A percentile compares a stretch with the other conserved stretches of the same genome.
phyloP scores from a whole-genome alignment of 2,329 filamentous ascomycete genomes.

The Aulographum hederae region DNA sequence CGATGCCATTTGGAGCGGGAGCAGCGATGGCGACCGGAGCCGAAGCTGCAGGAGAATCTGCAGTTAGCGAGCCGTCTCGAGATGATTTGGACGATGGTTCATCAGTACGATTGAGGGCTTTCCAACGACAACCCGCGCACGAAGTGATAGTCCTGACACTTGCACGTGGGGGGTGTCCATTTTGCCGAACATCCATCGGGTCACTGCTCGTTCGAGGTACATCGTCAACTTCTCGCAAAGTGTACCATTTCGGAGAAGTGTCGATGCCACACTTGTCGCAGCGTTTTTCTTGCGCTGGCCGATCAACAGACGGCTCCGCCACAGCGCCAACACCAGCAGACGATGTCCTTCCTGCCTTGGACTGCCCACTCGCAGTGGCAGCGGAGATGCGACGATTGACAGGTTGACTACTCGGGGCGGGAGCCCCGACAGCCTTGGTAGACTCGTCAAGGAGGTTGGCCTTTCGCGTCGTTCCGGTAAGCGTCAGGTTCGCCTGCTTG shows the following conservation, averaged over 20 bases:
- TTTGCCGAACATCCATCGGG: neutral
- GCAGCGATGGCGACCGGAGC: too few species aligned
- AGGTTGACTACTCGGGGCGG: too few species aligned
- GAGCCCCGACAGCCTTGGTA: slow-evolving; percentile 28
- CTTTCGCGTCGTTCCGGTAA: slow-evolving; percentile 86
- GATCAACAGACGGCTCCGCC: slow-evolving; percentile 12
- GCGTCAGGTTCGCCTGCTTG: slow-evolving; percentile 80
- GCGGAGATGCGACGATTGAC: slow-evolving; percentile 23
- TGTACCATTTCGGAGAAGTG: slow-evolving; percentile 45
- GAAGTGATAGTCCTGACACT: neutral
- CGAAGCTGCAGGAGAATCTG: too few species aligned
- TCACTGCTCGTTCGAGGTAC: neutral
- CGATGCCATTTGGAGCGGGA: neutral
- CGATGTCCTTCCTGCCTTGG: slow-evolving; percentile 11
- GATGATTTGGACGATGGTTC: neutral
- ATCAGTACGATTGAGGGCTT: neutral
- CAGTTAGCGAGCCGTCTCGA: neutral
- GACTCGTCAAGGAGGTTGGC: slow-evolving; percentile 58
- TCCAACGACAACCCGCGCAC: neutral
- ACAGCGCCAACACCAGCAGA: slow-evolving; percentile 15
- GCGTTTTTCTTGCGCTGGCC: slow-evolving; percentile 13
- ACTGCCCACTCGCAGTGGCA: slow-evolving; percentile 15
- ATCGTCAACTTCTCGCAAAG: neutral
- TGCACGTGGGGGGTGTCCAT: neutral
- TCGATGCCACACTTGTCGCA: slow-evolving; percentile 35